Evolutionary conservation across 2,329 filamentous ascomycete genomes (phyloP).

Genomic region (Colletotrichum navitas): DNA sequence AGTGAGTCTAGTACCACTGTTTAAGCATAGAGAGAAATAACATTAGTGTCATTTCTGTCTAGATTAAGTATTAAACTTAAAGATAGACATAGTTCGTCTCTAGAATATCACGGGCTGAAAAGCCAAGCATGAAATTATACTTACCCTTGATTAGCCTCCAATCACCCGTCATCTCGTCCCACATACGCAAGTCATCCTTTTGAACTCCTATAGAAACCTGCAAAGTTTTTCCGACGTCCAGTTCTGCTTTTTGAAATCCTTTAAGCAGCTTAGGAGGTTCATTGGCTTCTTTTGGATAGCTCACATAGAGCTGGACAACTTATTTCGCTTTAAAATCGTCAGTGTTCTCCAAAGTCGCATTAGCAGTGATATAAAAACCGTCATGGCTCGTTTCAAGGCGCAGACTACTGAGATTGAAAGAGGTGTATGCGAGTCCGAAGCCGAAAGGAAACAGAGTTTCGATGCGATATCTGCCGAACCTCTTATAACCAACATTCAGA

Average conservation of each 20-base stretch:
- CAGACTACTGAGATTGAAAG: background rate
- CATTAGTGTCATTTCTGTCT: no score
- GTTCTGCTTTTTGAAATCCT: background rate
- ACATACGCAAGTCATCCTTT: no score
- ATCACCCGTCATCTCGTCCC: no score
- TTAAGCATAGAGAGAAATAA: no score
- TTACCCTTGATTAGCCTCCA: no score
- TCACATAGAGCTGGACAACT: conserved; percentile 24
- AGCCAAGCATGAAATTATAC: no score
- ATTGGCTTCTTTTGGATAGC: conserved; percentile 7
- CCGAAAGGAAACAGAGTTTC: conserved; percentile 27
- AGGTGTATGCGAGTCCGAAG: conserved; percentile 13
- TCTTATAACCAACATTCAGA: conserved; percentile 29
- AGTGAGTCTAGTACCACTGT: no score
- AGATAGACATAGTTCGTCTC: no score
- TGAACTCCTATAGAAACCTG: no score
- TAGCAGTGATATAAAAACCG: background rate
- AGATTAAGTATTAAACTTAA: conserved; percentile 44
- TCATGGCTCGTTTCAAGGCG: background rate
- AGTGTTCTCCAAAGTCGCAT: background rate
- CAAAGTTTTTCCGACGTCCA: no score
- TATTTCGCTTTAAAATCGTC: background rate
- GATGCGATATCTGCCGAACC: conserved; percentile 19
- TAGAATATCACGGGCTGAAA: no score
- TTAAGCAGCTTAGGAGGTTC: conserved; percentile 18